Evolutionary conservation across 1,284 basidiomycete species (phyloP), one percentile per base, ranked within the genome.

Genomic region (Cystobasidium slooffiae): DNA sequence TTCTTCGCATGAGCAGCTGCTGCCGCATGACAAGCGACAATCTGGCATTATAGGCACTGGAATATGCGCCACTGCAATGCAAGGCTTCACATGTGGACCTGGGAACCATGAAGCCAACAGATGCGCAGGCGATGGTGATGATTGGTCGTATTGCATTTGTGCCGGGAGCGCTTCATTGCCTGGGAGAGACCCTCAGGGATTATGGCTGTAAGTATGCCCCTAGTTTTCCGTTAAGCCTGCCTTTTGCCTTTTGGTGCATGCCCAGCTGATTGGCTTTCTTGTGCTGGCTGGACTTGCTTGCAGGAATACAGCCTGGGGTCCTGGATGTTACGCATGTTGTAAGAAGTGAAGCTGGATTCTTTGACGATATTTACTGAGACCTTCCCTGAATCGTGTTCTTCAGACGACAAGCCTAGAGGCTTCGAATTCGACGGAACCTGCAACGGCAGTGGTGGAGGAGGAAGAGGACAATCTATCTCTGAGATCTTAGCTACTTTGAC

Each of bases 261-360:
- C 1, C 53, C 3, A 20, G n/a, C 24, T 55, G 3, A 43, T 14
- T 37, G 9, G 14, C 31, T 16, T n/a, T 44, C 59, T 18, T 61
- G 10, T 44, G n/a, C 46, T 49, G 12, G 3, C 46, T 49, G 46
- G 1, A n/a, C 12, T 16, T n/a, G n/a, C n/a, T 37, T 20, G 18
- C 53, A 68, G 66, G 37, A 73, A 73, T 41, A 73, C 70, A 5
- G 70, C 70, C 16, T 73, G 70, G 70, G 70, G 70, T 37, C 70
- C 70, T 39, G 70, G 70, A 12, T 73, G 70, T 53, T 44, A 73
- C 37, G 70, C 70, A 22, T 73, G 70, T 52, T 56, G 70, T 73
- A 53, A 10, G 70, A 16, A 22, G 14, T 44, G 31, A 31, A 31
- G 31, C 31, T n/a, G 37, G 6, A 5, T n/a, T 7, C 37, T 59